A percentile compares a stretch with the other conserved stretches of the same genome.
Conservation (phyloP, 208 protist species). For the Lotmaria passim region DNA sequence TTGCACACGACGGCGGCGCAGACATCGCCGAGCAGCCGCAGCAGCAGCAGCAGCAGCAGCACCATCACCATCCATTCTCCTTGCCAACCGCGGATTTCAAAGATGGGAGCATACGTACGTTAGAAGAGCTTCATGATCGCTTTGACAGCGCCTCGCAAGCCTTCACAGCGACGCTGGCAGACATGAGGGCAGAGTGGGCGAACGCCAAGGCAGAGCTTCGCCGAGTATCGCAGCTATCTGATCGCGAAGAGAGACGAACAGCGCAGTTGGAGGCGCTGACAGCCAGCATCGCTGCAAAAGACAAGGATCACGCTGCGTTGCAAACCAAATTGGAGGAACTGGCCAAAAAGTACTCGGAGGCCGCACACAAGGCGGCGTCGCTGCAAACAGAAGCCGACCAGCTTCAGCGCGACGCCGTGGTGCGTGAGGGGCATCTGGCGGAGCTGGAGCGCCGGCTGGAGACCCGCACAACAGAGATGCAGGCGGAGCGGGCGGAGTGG, state of each 20-base stretch:
- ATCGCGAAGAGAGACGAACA: neutral
- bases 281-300: neutral
- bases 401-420: constrained; percentile 11
- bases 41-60: neutral
- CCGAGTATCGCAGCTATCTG: neutral
- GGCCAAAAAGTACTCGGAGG: neutral
- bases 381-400: neutral
- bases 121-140: constrained; percentile 5
- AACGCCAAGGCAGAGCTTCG: neutral
- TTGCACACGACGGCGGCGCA: neutral
- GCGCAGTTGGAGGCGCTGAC: neutral
- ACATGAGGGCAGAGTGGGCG: neutral
- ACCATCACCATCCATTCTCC: too few species aligned
- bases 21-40: neutral
- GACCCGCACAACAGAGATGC: constrained; percentile 19
- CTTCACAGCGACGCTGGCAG: neutral
- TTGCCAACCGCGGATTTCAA: neutral
- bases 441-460: constrained; percentile 26
- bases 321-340: neutral
- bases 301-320: neutral
- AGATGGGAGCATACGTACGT: neutral
- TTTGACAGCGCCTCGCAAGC: neutral
- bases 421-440: constrained; percentile 6
- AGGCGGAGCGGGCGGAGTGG: constrained; percentile 39
- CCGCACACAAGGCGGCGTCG: neutral